Conservation (phyloP, 2,329 filamentous ascomycete genomes). For the Pseudogymnoascus sp. region DNA sequence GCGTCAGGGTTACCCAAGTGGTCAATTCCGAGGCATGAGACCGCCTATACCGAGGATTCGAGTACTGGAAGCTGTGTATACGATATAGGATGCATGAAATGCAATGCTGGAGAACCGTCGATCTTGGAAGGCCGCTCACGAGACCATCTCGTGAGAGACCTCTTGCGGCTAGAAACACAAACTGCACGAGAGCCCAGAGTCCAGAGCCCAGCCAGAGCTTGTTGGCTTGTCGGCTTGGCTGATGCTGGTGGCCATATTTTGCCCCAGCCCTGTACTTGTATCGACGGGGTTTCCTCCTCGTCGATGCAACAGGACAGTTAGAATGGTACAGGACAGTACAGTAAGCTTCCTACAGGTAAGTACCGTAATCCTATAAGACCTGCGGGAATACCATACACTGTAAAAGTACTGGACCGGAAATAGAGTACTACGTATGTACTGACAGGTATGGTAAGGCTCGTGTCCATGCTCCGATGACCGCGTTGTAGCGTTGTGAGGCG, state of each 20-base stretch:
- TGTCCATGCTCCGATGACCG: constrained; percentile 3
- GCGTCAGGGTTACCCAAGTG: neutral
- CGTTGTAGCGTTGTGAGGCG: neutral
- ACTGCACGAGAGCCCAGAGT: neutral
- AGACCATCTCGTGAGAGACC: neutral
- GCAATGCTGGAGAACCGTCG: constrained; percentile 1
- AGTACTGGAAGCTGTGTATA: neutral
- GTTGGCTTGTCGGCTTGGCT: neutral
- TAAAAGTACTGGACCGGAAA: neutral
- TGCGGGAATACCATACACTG: neutral
- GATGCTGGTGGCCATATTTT: neutral
- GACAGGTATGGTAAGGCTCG: neutral
- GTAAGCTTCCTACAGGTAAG: neutral
- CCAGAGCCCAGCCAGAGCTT: neutral
- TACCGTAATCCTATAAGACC: neutral
- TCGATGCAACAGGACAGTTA: too few relatives aligned
- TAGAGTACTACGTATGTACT: neutral
- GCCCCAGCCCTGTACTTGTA: neutral
- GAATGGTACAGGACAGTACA: neutral
- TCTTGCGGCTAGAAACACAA: neutral
- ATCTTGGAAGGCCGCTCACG: neutral
- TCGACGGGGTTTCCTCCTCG: too few relatives aligned
- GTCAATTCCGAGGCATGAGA: neutral
- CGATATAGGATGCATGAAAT: neutral
- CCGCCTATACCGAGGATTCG: neutral